phyloP scores from a whole-genome alignment of 2,329 filamentous ascomycete species.

The Cercospora canescens region DNA sequence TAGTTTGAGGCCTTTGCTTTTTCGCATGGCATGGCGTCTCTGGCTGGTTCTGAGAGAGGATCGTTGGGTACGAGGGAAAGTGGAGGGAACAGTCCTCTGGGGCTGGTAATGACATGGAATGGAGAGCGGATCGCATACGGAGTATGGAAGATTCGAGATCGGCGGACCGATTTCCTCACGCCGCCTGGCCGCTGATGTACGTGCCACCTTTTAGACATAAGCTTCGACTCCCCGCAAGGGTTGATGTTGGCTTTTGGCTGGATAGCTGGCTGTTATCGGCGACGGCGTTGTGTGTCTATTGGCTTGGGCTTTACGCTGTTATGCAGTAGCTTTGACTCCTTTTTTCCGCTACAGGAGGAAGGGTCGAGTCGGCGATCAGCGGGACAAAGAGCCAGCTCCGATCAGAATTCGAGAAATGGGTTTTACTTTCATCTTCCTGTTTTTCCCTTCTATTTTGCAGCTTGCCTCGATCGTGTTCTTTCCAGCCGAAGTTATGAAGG shows the following conservation, averaged over 20 bases:
- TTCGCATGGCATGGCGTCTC: not conserved
- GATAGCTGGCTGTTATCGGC: not conserved
- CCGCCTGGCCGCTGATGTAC: not conserved
- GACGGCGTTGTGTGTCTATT: not conserved
- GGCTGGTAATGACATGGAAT: not conserved
- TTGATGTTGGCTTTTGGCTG: conserved; percentile 3
- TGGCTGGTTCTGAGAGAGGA: not conserved
- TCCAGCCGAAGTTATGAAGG: too few relatives aligned
- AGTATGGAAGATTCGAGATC: not conserved
- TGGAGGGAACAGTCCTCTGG: not conserved
- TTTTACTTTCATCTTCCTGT: not conserved
- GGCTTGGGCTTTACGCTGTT: not conserved
- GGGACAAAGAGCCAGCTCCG: not conserved
- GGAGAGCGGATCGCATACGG: not conserved
- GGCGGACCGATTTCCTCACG: not conserved
- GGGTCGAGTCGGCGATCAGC: conserved; percentile 3
- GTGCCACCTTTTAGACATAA: not conserved
- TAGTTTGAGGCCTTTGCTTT: not conserved
- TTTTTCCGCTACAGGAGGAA: not conserved
- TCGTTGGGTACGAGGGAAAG: not conserved
- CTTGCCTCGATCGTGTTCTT: too few relatives aligned
- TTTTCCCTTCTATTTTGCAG: too few relatives aligned
- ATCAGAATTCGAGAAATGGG: not conserved
- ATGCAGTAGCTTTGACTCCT: conserved; percentile 10
- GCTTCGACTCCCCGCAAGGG: conserved; percentile 3